Conservation (phyloP, 306 rosid genomes). For the Inga leiocalycina region DNA sequence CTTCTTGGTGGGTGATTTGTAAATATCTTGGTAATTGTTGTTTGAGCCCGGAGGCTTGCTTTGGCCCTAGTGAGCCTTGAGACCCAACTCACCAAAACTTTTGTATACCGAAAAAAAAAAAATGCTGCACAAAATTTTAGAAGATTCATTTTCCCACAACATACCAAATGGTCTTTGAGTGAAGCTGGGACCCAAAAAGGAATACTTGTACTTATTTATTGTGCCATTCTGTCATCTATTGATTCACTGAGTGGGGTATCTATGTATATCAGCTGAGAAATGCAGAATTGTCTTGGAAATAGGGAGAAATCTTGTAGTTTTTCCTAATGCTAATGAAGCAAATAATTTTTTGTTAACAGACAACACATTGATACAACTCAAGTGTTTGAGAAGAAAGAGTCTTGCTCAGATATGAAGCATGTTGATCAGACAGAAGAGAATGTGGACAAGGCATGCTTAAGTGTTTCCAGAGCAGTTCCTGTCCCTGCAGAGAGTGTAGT, state of each 20-base stretch:
- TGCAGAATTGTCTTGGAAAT: constrained; percentile 12
- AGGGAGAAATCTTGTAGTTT: not conserved
- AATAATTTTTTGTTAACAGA: constrained; percentile 47
- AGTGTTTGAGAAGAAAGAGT: constrained; percentile 82
- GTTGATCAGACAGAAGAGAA: constrained; percentile 80
- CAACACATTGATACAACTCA: constrained; percentile 80
- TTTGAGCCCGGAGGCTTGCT: too few species aligned
- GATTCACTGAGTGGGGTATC: constrained; percentile 2
- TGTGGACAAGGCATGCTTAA: constrained; percentile 97
- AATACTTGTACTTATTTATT: not conserved
- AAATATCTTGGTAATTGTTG: too few species aligned
- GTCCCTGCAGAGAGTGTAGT: constrained; percentile 79
- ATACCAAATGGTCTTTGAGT: not conserved
- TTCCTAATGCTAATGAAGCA: constrained; percentile 18
- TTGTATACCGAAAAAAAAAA: not conserved
- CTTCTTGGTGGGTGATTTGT: too few species aligned
- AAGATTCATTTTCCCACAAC: not conserved
- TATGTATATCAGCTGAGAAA: constrained; percentile 23
- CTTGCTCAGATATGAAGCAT: constrained; percentile 88
- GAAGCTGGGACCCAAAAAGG: constrained; percentile 6
- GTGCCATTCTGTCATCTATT: not conserved
- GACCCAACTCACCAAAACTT: too few species aligned
- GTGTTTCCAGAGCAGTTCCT: constrained; percentile 73
- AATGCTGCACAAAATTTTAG: not conserved
- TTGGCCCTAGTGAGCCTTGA: too few species aligned